These are phyloP conservation scores for Oxyria digyna DNA, from an alignment of 148 eudicot species.

Conservation along the genomic window DNA sequence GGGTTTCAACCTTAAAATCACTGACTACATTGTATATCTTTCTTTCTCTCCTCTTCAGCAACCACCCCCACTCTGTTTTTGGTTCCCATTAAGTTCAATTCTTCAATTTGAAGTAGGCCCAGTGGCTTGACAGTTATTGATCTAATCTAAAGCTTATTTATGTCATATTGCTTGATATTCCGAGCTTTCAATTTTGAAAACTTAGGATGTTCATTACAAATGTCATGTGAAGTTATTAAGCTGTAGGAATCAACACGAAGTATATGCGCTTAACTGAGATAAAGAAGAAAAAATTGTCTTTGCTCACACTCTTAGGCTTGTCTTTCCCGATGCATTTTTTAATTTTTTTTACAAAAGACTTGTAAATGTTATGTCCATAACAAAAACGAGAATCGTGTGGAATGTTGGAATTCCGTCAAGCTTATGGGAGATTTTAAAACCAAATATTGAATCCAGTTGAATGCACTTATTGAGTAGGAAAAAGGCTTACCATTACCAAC, in stretches of 20 bases:
- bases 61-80: too few relatives aligned
- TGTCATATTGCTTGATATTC: too few relatives aligned
- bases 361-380: too few relatives aligned
- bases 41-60: conserved; percentile 18
- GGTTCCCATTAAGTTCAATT: too few relatives aligned
- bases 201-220: too few relatives aligned
- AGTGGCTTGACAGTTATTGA: too few relatives aligned
- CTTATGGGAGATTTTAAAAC: neutral
- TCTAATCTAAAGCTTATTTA: too few relatives aligned
- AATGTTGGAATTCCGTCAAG: neutral
- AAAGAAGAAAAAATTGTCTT: neutral
- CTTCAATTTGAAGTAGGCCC: too few relatives aligned
- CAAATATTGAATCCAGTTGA: neutral
- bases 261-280: neutral
- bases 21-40: conserved; percentile 63
- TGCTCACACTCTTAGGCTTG: neutral
- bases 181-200: too few relatives aligned
- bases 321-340: neutral
- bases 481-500: neutral
- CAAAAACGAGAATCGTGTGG: neutral
- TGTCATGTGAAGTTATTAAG: too few relatives aligned
- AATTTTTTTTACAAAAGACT: too few relatives aligned
- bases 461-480: neutral
- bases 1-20: conserved; percentile 54
- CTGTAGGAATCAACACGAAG: neutral